These are phyloP conservation scores for Mucor irregularis DNA, from an alignment of 371 early-diverging fungal genomes.

Conservation along the genomic window DNA sequence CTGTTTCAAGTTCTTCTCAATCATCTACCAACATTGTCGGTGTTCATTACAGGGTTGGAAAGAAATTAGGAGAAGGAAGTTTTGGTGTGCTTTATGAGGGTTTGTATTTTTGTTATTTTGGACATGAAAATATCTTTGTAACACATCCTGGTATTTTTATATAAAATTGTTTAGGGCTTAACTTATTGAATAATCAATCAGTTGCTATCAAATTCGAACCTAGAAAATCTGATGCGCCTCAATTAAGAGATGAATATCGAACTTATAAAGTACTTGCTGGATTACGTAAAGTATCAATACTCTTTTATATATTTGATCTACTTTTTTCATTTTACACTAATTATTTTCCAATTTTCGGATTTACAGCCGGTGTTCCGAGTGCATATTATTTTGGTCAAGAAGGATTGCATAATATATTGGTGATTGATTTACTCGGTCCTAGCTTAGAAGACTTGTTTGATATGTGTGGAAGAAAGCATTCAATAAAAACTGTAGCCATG, in stretches of 20 bases:
- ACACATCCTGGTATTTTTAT: slow-evolving; percentile 3
- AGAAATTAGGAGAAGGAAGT: slow-evolving; percentile 79
- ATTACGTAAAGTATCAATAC: slow-evolving; percentile 54
- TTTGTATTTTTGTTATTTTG: slow-evolving; percentile 12
- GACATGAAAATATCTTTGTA: slow-evolving; percentile 26
- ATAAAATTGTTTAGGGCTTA: background rate
- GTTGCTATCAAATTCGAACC: slow-evolving; percentile 96
- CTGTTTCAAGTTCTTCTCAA: slow-evolving; percentile 22
- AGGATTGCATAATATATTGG: slow-evolving; percentile 91
- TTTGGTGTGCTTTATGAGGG: slow-evolving; percentile 97
- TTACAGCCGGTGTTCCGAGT: slow-evolving; percentile 76
- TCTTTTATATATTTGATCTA: too few relatives aligned
- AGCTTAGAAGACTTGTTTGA: slow-evolving; percentile 96
- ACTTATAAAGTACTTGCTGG: slow-evolving; percentile 88
- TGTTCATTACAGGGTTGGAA: slow-evolving; percentile 89
- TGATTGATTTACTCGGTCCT: slow-evolving; percentile 96
- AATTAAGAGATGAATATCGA: slow-evolving; percentile 90
- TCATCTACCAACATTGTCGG: slow-evolving; percentile 74
- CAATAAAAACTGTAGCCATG: slow-evolving; percentile 92
- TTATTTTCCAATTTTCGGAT: slow-evolving; percentile 22
- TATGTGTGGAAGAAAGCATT: slow-evolving; percentile 87
- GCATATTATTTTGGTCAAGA: slow-evolving; percentile 95
- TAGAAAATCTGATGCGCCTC: slow-evolving; percentile 93
- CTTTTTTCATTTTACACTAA: slow-evolving; percentile 61
- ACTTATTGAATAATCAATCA: slow-evolving; percentile 76